A percentile compares a stretch with the other conserved stretches of the same genome.
Evolutionary conservation across 2,329 filamentous ascomycete genomes (phyloP).

Genomic region (Colletotrichum destructivum): DNA sequence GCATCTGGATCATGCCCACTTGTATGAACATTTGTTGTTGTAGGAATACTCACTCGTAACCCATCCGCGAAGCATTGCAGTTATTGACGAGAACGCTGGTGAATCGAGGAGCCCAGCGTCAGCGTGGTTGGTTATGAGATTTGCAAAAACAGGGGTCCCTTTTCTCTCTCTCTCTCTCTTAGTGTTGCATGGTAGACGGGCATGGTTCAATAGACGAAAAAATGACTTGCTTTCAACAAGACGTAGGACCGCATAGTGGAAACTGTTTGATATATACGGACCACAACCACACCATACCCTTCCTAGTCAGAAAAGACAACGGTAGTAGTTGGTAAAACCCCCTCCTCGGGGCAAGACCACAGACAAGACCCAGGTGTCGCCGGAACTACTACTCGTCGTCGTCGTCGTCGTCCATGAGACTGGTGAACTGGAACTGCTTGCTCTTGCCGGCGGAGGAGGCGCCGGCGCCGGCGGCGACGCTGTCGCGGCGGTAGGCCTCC

Average conservation of each 20-base stretch:
- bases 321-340: too few species aligned
- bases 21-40: constrained; percentile 31
- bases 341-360: too few species aligned
- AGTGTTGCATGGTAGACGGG: constrained; percentile 32
- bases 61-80: constrained; percentile 14
- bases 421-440: constrained; percentile 72
- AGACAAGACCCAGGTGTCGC: background rate
- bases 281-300: too few species aligned
- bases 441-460: constrained; percentile 54
- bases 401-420: constrained; percentile 67
- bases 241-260: background rate
- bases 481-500: constrained; percentile 50
- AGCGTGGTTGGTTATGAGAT: constrained; percentile 7
- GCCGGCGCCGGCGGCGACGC: constrained; percentile 42
- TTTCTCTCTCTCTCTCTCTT: background rate
- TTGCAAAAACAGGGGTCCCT: background rate
- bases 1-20: constrained; percentile 7
- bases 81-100: background rate
- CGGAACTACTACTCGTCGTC: constrained; percentile 53
- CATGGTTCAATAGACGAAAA: constrained; percentile 17
- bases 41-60: constrained; percentile 18
- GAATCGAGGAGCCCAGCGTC: background rate
- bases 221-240: constrained; percentile 1
- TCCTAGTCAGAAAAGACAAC: too few species aligned
- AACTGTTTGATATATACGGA: too few species aligned